Base-by-base conservation (phyloP, 768 basidiomycete genomes). In the Tulasnella sp. region DNA sequence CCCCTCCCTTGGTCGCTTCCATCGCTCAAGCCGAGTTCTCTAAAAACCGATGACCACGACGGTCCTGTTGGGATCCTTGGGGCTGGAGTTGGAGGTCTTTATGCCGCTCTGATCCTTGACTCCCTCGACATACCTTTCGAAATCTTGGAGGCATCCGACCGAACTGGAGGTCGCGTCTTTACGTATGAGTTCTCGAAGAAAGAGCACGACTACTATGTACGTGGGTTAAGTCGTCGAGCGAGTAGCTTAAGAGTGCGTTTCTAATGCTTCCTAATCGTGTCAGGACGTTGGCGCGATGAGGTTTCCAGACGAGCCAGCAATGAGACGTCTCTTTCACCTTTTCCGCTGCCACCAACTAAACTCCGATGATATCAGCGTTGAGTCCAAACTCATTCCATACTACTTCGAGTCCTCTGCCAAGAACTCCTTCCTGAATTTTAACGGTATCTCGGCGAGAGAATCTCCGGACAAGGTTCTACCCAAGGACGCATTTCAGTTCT, bases 61-160 rank as follows among this genome's bases (percentile, higher is more conserved):
- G n/a, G n/a, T n/a, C n/a, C n/a, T n/a, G n/a, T n/a, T n/a, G n/a
- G n/a, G n/a, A n/a, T n/a, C n/a, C n/a, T n/a, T n/a, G n/a, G n/a
- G n/a, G n/a, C n/a, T n/a, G n/a, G n/a, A n/a, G n/a, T n/a, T 9
- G 80, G 77, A 12, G 85, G 86, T 29, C 81, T 86, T 12, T 86
- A 85, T 79, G 79, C 84, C 0, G 87, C 85, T 1, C 79, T 87
- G 81, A 85, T 88, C 0, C 82, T 88, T 15, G 82, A 87, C 36
- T 80, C 79, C 9, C 82, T 86, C 11, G 83, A 79, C 1, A 84
- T 87, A 78, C 74, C 80, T 9, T 88, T 85, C 79, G 83, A 86
- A 31, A 85, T 87, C 54, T 77, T 87, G 22, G 87, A 87, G 79
- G 85, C 84, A 1, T 80, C 81, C 1, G 79, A 80, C 31, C 84